Conservation (phyloP, 352 stramenopile genomes). For the Pythium sukuiense region DNA sequence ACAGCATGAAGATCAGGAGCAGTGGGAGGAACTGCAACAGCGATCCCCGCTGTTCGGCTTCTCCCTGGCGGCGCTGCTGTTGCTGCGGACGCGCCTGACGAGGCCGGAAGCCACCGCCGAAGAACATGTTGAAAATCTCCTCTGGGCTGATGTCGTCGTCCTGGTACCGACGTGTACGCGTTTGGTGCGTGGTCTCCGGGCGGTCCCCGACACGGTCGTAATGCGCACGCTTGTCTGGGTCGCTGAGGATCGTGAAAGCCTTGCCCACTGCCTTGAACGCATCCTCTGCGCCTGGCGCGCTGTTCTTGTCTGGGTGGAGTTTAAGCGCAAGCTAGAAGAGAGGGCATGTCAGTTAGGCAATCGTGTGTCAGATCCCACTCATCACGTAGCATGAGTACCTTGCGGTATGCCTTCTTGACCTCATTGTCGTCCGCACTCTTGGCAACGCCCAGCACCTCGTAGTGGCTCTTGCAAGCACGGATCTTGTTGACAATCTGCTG, state of each 20-base stretch:
- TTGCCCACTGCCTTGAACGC: slow-evolving; percentile 96
- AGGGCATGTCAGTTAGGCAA: slow-evolving; percentile 1
- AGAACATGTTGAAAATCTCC: slow-evolving; percentile 94
- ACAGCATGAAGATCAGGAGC: slow-evolving; percentile 85
- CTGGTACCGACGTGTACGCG: slow-evolving; percentile 53
- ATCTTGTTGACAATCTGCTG: slow-evolving; percentile 88
- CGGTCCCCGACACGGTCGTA: slow-evolving; percentile 84
- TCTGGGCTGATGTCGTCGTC: slow-evolving; percentile 88
- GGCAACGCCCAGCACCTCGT: slow-evolving; percentile 83
- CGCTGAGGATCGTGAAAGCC: slow-evolving; percentile 92
- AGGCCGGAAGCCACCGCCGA: slow-evolving; percentile 75
- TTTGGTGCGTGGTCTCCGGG: slow-evolving; percentile 37
- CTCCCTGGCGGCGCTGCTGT: slow-evolving; percentile 47
- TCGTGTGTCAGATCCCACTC: not conserved
- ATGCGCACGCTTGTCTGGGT: slow-evolving; percentile 85
- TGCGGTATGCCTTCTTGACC: slow-evolving; percentile 92
- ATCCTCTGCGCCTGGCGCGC: slow-evolving; percentile 94
- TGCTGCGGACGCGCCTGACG: slow-evolving; percentile 40
- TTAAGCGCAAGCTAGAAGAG: slow-evolving; percentile 75
- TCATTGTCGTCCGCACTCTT: slow-evolving; percentile 79
- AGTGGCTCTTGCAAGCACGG: slow-evolving; percentile 85
- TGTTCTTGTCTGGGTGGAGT: slow-evolving; percentile 95
- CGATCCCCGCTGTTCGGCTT: slow-evolving; percentile 44
- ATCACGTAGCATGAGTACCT: slow-evolving; percentile 42
- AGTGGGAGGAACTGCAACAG: slow-evolving; percentile 85